Evolutionary conservation across 257 asterid genomes (phyloP).

Genomic region (Nicotiana noctiflora): DNA sequence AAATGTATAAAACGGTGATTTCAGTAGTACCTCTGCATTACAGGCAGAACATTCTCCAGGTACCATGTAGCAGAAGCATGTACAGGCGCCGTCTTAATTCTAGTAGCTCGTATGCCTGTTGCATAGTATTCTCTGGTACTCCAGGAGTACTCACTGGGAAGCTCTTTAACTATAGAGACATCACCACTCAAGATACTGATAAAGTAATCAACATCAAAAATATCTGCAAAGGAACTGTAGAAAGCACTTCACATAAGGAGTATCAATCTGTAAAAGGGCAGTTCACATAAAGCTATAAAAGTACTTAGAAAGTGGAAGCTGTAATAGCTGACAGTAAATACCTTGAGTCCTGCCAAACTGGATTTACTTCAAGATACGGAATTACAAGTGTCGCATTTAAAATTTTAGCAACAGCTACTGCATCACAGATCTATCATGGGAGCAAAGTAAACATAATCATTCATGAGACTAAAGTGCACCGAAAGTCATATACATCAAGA

Average conservation of each 20-base stretch:
- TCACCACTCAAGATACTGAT: constrained; percentile 24
- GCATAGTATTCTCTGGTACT: constrained; percentile 46
- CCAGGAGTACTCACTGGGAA: constrained; percentile 36
- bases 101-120: constrained; percentile 37
- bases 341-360: constrained; percentile 47
- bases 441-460: background rate
- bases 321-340: background rate
- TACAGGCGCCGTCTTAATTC: constrained; percentile 40
- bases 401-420: constrained; percentile 44
- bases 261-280: background rate
- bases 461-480: background rate
- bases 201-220: constrained; percentile 38
- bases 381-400: constrained; percentile 42
- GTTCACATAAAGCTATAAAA: background rate
- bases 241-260: constrained; percentile 4
- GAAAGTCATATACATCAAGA: background rate
- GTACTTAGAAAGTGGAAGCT: background rate
- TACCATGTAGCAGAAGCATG: constrained; percentile 46
- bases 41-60: constrained; percentile 37
- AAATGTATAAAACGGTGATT: background rate
- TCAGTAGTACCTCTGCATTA: constrained; percentile 31
- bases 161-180: constrained; percentile 28
- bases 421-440: constrained; percentile 36
- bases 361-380: constrained; percentile 41
- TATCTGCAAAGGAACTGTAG: constrained; percentile 36